phyloP scores from a whole-genome alignment of 306 rosid species.

The Phaseolus lunatus region DNA sequence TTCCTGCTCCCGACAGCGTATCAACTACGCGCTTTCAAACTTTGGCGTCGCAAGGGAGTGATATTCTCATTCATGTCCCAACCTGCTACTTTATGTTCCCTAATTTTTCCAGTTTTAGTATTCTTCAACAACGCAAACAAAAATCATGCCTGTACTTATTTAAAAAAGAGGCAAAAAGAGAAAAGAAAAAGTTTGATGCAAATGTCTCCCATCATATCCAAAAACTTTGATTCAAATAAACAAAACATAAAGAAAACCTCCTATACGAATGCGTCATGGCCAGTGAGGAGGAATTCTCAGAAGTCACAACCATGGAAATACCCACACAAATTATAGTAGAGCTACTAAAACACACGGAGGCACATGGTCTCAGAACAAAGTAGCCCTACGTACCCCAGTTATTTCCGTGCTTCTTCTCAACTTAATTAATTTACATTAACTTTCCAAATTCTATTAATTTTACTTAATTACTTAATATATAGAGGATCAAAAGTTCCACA shows the following conservation, averaged over 20 bases:
- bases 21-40: constrained; percentile 3
- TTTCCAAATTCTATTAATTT: neutral
- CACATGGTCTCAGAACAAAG: neutral
- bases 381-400: neutral
- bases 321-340: neutral
- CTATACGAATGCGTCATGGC: neutral
- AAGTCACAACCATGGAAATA: neutral
- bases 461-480: neutral
- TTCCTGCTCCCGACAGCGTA: constrained; percentile 1
- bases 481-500: constrained; percentile 62
- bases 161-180: neutral
- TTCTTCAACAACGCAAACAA: neutral
- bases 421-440: neutral
- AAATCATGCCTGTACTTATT: neutral
- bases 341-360: neutral
- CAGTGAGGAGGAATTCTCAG: neutral
- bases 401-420: neutral
- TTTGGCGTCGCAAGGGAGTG: neutral
- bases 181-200: neutral
- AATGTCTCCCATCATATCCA: neutral
- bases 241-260: neutral
- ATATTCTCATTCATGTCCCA: neutral
- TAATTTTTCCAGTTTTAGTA: constrained; percentile 3
- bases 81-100: constrained; percentile 19
- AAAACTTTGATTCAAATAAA: neutral